Evolutionary conservation across 306 rosid genomes (phyloP).

Genomic region (Ormosia emarginata): DNA sequence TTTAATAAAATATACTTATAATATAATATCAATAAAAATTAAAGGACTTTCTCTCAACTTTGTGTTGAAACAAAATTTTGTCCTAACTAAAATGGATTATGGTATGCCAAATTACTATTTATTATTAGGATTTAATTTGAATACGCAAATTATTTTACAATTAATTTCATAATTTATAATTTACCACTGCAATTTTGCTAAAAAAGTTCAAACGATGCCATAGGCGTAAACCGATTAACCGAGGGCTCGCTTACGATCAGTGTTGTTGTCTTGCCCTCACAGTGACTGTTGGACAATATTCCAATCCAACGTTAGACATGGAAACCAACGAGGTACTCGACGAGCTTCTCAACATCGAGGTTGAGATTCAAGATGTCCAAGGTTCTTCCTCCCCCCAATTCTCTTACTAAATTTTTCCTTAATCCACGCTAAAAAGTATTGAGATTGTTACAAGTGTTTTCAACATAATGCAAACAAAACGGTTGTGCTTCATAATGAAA

Average conservation of each 20-base stretch:
- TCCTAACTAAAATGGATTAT: too few relatives aligned
- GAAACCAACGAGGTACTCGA: conserved; percentile 51
- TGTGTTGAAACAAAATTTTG: too few relatives aligned
- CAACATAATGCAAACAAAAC: neutral
- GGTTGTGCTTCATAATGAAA: neutral
- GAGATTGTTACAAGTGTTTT: neutral
- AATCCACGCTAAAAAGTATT: neutral
- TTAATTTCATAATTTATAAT: too few relatives aligned
- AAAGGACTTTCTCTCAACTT: too few relatives aligned
- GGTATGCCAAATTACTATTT: too few relatives aligned
- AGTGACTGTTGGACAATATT: neutral
- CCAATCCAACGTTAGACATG: conserved; percentile 30
- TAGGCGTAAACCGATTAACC: neutral
- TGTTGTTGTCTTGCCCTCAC: neutral
- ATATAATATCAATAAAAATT: too few relatives aligned
- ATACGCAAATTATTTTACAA: too few relatives aligned
- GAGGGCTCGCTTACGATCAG: neutral
- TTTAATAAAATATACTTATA: too few relatives aligned
- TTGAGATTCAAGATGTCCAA: conserved; percentile 74
- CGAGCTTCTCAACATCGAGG: conserved; percentile 67
- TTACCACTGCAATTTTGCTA: neutral
- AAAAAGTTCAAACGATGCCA: too few relatives aligned
- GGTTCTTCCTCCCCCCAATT: conserved; percentile 28
- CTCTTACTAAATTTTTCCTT: neutral
- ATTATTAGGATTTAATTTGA: too few relatives aligned